Evolutionary conservation across 306 rosid species (phyloP), one percentile per base, ranked within the genome.

Genomic region (Dryas alaskensis): DNA sequence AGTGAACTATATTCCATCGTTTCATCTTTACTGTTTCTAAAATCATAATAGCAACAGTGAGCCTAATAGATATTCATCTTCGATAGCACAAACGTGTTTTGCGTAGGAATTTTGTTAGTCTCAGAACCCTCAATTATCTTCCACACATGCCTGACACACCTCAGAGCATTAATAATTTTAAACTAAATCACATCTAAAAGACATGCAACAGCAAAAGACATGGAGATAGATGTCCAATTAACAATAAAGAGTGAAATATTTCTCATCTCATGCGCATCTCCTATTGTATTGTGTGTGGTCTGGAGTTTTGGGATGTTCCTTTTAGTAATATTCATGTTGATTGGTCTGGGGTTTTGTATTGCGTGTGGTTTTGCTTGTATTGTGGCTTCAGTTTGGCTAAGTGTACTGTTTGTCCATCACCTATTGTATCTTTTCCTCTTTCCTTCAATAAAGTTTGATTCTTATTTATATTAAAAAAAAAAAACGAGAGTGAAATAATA

Each of bases 21-120:
- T 37, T 63, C 67, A 63, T 44, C 7, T 4, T 42, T 63, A 63
- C 37, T 2, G 5, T 4, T 10, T 42, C 40, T n/a, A 42, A 42
- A n/a, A 42, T 65, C 69, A 65, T 43, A 65, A 8, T 7, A 65
- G 67, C 67, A 40, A 63, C 65, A 37, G 46, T 37, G 65, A 62
- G 27, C 52, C 69, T 44, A 65, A 44, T 65, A 45, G 9, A 5
- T 45, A 45, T 65, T 44, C 52, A 65, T 44, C 39, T 65, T 16
- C 17, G 4, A 65, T 62, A 44, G 69, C 4, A 44, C 13, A 44
- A 17, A 65, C 2, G 0, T 22, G 7, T 44, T n/a, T 11, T 4
- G 37, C n/a, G 39, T 43, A 44, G 52, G 69, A 6, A 16, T 44
- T 42, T 10, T n/a, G 16, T 70, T 69, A 51, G 61, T 11, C 59